Conservation (phyloP, 768 basidiomycete genomes). For the Pleurotus platypus region DNA sequence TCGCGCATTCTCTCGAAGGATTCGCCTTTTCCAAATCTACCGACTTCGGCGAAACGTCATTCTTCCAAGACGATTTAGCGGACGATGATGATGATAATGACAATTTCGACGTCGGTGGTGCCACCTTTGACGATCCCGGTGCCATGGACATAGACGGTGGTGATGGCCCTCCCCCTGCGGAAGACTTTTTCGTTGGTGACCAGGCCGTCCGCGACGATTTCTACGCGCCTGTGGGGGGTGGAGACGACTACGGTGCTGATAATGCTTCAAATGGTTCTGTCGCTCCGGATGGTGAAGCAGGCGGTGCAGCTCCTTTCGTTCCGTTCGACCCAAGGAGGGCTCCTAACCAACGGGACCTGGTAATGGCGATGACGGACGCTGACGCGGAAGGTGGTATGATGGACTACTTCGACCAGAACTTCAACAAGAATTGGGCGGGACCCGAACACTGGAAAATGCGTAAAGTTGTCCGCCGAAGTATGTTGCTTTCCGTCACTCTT, state of each 20-base stretch:
- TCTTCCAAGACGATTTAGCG: slow-evolving; percentile 53
- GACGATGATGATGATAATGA: slow-evolving; percentile 41
- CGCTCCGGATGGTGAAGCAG: slow-evolving; percentile 36
- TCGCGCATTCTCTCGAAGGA: slow-evolving; percentile 74
- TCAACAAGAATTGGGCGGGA: slow-evolving; percentile 96
- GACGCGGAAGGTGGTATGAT: slow-evolving; percentile 55
- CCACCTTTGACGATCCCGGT: slow-evolving; percentile 20
- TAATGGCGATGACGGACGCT: slow-evolving; percentile 80
- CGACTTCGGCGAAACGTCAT: slow-evolving; percentile 57
- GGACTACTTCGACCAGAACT: slow-evolving; percentile 87
- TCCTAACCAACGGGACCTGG: slow-evolving; percentile 74
- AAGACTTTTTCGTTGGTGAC: slow-evolving; percentile 37
- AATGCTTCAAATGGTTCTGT: slow-evolving; percentile 44
- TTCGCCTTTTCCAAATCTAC: slow-evolving; percentile 80
- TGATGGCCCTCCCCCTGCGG: slow-evolving; percentile 33
- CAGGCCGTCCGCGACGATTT: slow-evolving; percentile 41
- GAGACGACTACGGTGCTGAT: slow-evolving; percentile 20
- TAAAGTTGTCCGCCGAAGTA: slow-evolving; percentile 76
- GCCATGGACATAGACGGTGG: slow-evolving; percentile 36
- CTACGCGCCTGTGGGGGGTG: slow-evolving; percentile 26
- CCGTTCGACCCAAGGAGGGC: slow-evolving; percentile 85
- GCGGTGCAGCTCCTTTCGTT: slow-evolving; percentile 39
- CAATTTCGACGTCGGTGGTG: slow-evolving; percentile 33
- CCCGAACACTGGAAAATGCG: slow-evolving; percentile 98
- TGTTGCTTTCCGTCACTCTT: not conserved